Base-by-base conservation (phyloP, 2,329 filamentous ascomycete species). In the Sclerotinia minor region DNA sequence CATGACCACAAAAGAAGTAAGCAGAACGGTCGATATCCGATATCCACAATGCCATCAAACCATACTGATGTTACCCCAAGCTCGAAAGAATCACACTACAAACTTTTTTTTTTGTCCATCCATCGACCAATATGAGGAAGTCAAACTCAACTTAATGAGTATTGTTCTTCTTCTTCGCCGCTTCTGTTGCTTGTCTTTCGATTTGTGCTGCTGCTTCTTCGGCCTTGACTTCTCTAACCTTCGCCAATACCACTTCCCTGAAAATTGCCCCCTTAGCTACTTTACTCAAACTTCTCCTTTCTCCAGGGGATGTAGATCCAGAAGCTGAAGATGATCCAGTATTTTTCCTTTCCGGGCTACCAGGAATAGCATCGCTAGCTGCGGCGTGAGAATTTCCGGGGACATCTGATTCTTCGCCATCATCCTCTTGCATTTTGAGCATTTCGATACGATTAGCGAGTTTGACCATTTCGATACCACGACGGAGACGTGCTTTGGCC, bases 401-500 rank as follows among this genome's bases (percentile, higher is more conserved):
- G 64, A 85, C 80, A 52, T 83, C 81, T 76, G 94, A 88, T 69
- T 89, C 89, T 68, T 91, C 90, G 72, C 92, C 88, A 69, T 95
- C 92, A 72, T 97, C 93, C 76, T 97, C 94, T 78, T 95, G 90
- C 83, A 96, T 90, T 81, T 93, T 96, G 81, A 99, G 89, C 44
- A 91, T 86, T 78, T 97, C 92, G 81, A 99, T 98, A 72, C 94
- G 92, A 81, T 97, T 97, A 72, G 92, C 89, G 66, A 99, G 87
- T 81, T 96, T 97, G 83, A 98, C 91, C 76, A 97, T 89, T 80
- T 98, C 92, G 81, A 99, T 96, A 75, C 94, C 94, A 72, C 94
- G 91, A 79, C 91, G 91, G 74, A 99, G 90, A 71, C 93, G 92
- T 68, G 92, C 92, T 80, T 93, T 93, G 71, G 94, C 90, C 80